Conservation (phyloP, 352 stramenopile genomes). For the Paralagenidium karlingii region DNA sequence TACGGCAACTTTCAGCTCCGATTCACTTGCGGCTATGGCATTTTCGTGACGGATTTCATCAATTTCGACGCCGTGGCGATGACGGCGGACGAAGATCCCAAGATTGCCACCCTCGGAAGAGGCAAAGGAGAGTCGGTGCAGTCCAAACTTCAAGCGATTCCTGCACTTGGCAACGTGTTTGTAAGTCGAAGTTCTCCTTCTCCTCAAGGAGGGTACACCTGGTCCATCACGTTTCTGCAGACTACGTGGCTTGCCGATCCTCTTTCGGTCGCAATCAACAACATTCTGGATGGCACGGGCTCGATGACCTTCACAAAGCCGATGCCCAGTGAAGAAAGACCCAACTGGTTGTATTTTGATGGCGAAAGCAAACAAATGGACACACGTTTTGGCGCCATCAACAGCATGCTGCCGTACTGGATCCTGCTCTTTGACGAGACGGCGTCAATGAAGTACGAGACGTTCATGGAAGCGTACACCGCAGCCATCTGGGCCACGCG, state of each 20-base stretch:
- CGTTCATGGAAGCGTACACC: slow-evolving; percentile 29
- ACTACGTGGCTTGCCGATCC: slow-evolving; percentile 10
- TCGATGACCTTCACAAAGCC: slow-evolving; percentile 15
- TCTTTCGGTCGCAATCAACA: slow-evolving; percentile 19
- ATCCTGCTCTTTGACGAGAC: slow-evolving; percentile 59
- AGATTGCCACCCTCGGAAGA: slow-evolving; percentile 17
- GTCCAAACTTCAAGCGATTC: slow-evolving; percentile 27
- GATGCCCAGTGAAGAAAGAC: slow-evolving; percentile 23
- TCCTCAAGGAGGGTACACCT: slow-evolving; percentile 35
- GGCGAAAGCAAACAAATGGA: too few relatives aligned
- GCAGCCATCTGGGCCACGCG: slow-evolving; percentile 30
- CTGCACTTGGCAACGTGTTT: slow-evolving; percentile 17
- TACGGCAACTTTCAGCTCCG: slow-evolving; percentile 19
- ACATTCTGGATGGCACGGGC: slow-evolving; percentile 20
- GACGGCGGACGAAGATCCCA: slow-evolving; percentile 29
- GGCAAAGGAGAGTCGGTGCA: slow-evolving; percentile 38
- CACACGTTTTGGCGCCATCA: too few relatives aligned
- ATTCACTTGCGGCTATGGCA: slow-evolving; percentile 24
- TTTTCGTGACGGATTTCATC: slow-evolving; percentile 16
- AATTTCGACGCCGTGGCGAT: slow-evolving; percentile 44
- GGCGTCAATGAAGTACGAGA: slow-evolving; percentile 39
- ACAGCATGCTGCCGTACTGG: slow-evolving; percentile 74
- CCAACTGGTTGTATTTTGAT: slow-evolving; percentile 19
- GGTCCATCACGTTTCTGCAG: slow-evolving; percentile 55
- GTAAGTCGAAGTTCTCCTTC: slow-evolving; percentile 26